These are phyloP conservation scores for Sanguinoderma infundibulare DNA, from an alignment of 1,284 basidiomycete species.

Conservation along the genomic window DNA sequence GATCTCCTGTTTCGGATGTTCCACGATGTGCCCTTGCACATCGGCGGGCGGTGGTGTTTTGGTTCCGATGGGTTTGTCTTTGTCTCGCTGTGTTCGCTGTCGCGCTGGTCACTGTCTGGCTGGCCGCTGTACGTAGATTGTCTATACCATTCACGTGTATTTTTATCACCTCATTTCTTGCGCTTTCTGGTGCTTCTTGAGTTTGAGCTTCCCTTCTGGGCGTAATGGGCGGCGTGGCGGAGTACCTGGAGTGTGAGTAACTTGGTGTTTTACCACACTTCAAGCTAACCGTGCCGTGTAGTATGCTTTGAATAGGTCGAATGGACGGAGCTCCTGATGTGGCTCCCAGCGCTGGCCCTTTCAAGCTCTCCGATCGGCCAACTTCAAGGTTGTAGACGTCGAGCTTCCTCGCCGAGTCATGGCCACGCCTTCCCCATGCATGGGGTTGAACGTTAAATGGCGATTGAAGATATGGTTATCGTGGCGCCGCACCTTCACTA, in stretches of 20 bases:
- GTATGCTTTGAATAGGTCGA: background rate
- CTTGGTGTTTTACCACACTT: background rate
- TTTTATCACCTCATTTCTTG: background rate
- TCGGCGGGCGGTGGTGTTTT: background rate
- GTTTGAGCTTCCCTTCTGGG: background rate
- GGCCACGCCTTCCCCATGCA: too few species aligned
- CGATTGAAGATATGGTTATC: too few species aligned
- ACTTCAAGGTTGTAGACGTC: background rate
- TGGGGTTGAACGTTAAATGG: too few species aligned
- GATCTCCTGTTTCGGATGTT: background rate
- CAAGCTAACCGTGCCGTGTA: background rate
- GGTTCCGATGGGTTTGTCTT: background rate
- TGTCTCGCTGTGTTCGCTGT: conserved; percentile 6
- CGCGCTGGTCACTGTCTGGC: too few species aligned
- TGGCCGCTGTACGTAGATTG: background rate
- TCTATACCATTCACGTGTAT: background rate
- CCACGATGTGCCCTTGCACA: too few species aligned
- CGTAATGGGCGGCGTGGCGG: too few species aligned
- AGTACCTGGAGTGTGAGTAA: background rate
- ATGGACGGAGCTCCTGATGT: background rate
- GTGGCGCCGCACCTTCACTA: too few species aligned
- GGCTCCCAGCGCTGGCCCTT: background rate
- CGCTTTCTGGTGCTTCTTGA: background rate
- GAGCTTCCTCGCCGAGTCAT: too few species aligned
- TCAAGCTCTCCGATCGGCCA: background rate